Percentiles rank a stretch among this genome's conserved stretches.
Conservation (phyloP, 441 rosid genomes). For the Dalechampia spathulata region DNA sequence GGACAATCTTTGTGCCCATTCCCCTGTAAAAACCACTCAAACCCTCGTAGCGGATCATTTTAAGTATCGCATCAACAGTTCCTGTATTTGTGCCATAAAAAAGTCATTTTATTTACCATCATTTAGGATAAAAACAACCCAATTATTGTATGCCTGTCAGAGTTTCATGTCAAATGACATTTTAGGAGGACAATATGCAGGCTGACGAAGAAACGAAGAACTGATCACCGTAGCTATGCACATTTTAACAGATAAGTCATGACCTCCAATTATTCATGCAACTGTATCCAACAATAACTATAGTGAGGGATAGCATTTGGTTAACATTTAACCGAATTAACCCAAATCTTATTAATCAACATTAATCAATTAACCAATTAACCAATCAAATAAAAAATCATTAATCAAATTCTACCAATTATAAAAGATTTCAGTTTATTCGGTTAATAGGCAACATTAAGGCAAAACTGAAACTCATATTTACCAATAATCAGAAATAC, state of each 20-base stretch:
- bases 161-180: neutral
- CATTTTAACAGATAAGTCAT: neutral
- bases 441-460: neutral
- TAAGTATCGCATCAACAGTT: constrained; percentile 54
- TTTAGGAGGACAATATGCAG: neutral
- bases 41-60: constrained; percentile 61
- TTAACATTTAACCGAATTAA: no score
- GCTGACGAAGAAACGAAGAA: neutral
- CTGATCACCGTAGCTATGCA: neutral
- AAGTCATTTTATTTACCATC: neutral
- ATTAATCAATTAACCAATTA: no score
- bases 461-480: neutral
- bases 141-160: neutral
- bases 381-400: no score
- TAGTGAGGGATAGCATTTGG: no score
- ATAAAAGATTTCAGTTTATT: no score
- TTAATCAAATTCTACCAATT: no score
- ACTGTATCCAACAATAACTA: neutral
- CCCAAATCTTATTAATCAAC: no score
- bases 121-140: neutral
- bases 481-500: neutral
- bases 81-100: constrained; percentile 26
- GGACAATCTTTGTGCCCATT: constrained; percentile 72
- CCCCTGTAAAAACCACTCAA: constrained; percentile 56
- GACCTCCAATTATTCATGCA: neutral